Base-by-base conservation (phyloP, 2,329 filamentous ascomycete genomes). In the Beauveria sp. region DNA sequence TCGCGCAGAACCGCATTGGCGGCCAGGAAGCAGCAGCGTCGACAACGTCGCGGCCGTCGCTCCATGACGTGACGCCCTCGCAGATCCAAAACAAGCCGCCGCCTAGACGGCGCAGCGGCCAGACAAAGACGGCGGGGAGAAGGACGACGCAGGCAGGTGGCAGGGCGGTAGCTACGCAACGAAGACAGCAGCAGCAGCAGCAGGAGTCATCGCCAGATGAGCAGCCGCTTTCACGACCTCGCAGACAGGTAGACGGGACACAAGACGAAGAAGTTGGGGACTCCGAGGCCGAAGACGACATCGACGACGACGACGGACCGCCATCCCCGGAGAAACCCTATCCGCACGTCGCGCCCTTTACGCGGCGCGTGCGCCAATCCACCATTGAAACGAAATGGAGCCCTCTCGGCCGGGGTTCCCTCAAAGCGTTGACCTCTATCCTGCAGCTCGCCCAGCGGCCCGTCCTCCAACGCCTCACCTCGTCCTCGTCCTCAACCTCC, bases 341-440 rank as follows among this genome's bases (percentile, higher is more conserved):
- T 69, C 77, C 78, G 50, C 80, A 83, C 65, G 72, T 87, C 54
- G 75, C 77, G 7, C 72, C 82, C 16, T 76, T 76, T 34, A 80
- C 76, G 14, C 80, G 78, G 41, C 77, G 76, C 47, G 76, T 91
- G 48, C 82, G 85, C n/a, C 82, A 80, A 63, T 80, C 82, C 30
- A 82, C 79, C 43, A 88, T 96, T 62, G 80, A 88, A 47, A 75
- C 86, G 47, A 90, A 88, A 69, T 91, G 88, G 88, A 75, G 78
- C 3, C 77, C 82, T 6, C 77, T 90, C 5, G 77, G 83, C 5
- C 70, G 75, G 7, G 72, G 77, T 26, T 83, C 86, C 47, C 72
- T 88, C 59, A 74, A 80, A 8, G 80, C 80, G 56, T 78, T 87
- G n/a, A 75, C 77, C 20, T 70, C 76, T 18, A 77, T 89, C 30